Evolutionary conservation across 129 eudicot species (phyloP), one percentile per base, ranked within the genome.

Genomic region (Scalesia atractyloides): DNA sequence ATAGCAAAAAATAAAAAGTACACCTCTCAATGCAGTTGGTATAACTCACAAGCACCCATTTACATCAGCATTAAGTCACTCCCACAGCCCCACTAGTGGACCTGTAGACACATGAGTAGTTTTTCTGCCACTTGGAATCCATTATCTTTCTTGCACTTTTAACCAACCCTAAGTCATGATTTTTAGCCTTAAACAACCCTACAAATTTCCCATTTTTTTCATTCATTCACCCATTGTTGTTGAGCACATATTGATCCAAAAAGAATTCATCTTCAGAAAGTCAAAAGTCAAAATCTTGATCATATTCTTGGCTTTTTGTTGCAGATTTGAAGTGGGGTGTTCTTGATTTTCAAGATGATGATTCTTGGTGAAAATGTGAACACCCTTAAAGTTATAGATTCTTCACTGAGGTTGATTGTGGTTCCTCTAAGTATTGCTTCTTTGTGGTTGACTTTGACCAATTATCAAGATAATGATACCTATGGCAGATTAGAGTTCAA

Each of bases 401-500:
- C 77, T 44, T 83, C 84, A 18, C 74, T 95, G 2, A 90, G 99
- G 86, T 36, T 90, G 78, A 66, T 86, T 60, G 83, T 86, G 47
- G 74, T 91, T 76, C 99, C 99, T 39, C 71, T 95, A 43, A 83
- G 86, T 81, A 18, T 86, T 78, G 91, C 91, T n/a, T 81, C 97
- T 41, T 61, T 95, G 12, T 95, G 87, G 86, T 77, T 95, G 65
- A 82, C 94, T 74, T 74, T 90, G 66, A 88, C 86, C 59, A 88
- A 86, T 80, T 80, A 81, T 49, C 84, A 95, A 79, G 88, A 86
- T 11, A 88, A 83, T 41, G 54, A 46, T 68, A 79, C 53, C 49
- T 95, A 90, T 70, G 99, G 99, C 4, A 70, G 60, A 59, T 43
- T 95, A 43, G 73, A 78, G 62, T 95, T 81, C 84, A 78, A 64